phyloP scores from a whole-genome alignment of 768 basidiomycete genomes.

The Gymnopilus dilepis region DNA sequence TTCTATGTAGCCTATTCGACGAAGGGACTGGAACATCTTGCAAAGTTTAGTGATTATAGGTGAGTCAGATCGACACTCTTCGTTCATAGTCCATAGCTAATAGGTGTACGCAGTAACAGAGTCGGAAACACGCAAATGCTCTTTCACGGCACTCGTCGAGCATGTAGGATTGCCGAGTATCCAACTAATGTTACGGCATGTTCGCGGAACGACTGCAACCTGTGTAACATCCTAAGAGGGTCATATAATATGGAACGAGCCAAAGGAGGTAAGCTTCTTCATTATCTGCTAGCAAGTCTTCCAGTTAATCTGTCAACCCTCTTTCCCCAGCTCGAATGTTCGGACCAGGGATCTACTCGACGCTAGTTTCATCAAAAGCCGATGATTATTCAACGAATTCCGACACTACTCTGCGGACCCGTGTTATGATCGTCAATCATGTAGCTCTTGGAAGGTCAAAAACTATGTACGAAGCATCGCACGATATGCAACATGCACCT shows the following conservation, averaged over 20 bases:
- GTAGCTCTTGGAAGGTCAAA: conserved; percentile 34
- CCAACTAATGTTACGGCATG: conserved; percentile 23
- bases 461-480: conserved; percentile 30
- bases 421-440: conserved; percentile 35
- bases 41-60: conserved; percentile 36
- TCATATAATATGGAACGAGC: conserved; percentile 37
- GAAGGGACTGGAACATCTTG: conserved; percentile 27
- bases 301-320: not conserved
- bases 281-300: too few relatives aligned
- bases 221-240: conserved; percentile 32
- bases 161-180: conserved; percentile 28
- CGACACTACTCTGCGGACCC: conserved; percentile 13
- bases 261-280: conserved; percentile 23
- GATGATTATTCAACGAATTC: conserved; percentile 29
- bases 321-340: conserved; percentile 31
- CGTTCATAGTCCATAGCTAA: not conserved
- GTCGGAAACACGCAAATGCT: conserved; percentile 37
- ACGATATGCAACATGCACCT: conserved; percentile 35
- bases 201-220: conserved; percentile 24
- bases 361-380: conserved; percentile 33
- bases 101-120: conserved; percentile 32
- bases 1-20: conserved; percentile 35
- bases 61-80: conserved; percentile 1
- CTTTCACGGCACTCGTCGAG: conserved; percentile 35
- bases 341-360: conserved; percentile 37